Conservation (phyloP, 177 flowering plant genomes). For the Vitis hybrid region DNA sequence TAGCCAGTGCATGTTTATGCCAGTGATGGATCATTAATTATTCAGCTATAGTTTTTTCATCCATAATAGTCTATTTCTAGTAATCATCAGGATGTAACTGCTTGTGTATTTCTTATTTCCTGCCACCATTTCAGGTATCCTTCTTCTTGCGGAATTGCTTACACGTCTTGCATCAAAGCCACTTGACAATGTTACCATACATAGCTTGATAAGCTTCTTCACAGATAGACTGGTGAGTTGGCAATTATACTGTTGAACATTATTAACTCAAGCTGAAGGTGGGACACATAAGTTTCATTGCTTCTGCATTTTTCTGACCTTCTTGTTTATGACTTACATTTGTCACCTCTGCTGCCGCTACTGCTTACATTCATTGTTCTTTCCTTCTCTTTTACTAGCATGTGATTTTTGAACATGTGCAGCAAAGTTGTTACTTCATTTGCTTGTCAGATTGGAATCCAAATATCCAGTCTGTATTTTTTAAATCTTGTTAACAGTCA, state of each 20-base stretch:
- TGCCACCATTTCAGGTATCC: conserved; percentile 55
- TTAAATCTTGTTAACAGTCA: no score
- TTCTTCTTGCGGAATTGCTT: conserved; percentile 81
- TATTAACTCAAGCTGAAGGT: neutral
- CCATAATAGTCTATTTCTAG: no score
- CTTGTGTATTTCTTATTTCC: neutral
- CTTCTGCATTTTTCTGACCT: no score
- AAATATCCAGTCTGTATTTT: no score
- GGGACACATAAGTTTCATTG: no score
- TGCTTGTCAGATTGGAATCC: no score
- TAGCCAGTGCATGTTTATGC: no score
- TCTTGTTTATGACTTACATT: neutral
- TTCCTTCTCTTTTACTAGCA: neutral
- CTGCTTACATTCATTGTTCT: neutral
- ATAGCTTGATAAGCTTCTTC: conserved; percentile 76
- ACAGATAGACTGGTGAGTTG: conserved; percentile 82
- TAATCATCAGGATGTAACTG: no score
- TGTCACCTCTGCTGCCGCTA: neutral
- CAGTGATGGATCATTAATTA: no score
- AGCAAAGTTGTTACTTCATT: no score
- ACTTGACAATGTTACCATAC: conserved; percentile 49
- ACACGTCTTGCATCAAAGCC: conserved; percentile 53
- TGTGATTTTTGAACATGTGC: neutral
- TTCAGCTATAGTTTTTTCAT: no score
- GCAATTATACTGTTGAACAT: neutral